Base-by-base conservation (phyloP, 306 rosid species). In the Carpinus fangiana region DNA sequence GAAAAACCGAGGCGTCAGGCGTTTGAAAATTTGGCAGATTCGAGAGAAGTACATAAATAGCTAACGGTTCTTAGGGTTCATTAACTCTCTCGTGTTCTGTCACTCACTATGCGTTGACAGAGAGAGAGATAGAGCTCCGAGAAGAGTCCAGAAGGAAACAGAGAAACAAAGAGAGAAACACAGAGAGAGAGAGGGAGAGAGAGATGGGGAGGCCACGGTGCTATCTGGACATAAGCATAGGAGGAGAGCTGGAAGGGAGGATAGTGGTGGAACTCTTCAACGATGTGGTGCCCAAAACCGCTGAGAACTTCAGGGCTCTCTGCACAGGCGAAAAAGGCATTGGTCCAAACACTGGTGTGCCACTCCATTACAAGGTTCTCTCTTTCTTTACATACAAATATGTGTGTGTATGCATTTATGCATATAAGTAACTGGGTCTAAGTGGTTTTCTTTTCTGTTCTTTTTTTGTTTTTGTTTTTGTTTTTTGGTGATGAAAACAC, bases 261-360 rank as follows among this genome's bases (percentile, higher is more conserved):
- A 86, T 93, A 16, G 87, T 91, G 68, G 75, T 93, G 1, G 98
- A 90, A 88, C 94, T 93, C 59, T 92, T 43, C 84, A 71, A 90
- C 47, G 97, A 90, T 70, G 86, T 89, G 10, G 97, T 68, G 38
- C 98, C 98, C 38, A 93, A 86, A 79, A 93, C 97, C 16, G 81
- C 90, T 34, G 90, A 90, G 76, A 93, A 92, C 82, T 93, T 93
- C 83, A 93, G 91, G 80, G 97, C 96, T 80, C 94, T 93, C 51
- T 93, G 98, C 78, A 92, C 98, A 4, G 98, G 98, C 1, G 93
- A 92, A 77, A 92, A 89, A 80, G 98, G 98, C 85, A 85, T 87
- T 85, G 98, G 89, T 65, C 89, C 93, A 0, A 82, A 81, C 74
- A 93, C 98, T 34, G 93, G 91, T 26, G 90, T 83, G 28, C 94